Evolutionary conservation across 306 rosid genomes (phyloP).

Genomic region (Mimosa bimucronata): DNA sequence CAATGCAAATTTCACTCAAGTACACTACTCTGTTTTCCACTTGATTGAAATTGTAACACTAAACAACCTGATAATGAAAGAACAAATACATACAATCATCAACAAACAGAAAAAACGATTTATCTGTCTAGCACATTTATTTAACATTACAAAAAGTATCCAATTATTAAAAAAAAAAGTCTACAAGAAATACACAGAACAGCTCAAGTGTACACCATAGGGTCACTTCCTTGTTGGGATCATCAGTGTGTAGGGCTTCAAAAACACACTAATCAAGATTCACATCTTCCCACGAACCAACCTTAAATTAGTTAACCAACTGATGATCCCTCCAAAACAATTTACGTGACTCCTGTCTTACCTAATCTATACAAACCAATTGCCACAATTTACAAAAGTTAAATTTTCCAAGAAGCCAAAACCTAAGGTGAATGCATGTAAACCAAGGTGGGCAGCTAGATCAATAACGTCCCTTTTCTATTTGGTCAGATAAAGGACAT

Average conservation of each 20-base stretch:
- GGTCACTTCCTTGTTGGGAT: neutral
- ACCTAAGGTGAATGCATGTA: neutral
- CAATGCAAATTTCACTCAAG: neutral
- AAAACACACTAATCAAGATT: neutral
- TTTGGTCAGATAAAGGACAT: neutral
- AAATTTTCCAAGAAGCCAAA: neutral
- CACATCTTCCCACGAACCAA: neutral
- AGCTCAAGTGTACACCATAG: neutral
- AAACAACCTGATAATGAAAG: neutral
- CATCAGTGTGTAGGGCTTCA: neutral
- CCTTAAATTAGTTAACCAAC: neutral
- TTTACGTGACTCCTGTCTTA: neutral
- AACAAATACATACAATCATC: neutral
- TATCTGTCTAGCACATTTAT: neutral
- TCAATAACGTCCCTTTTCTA: neutral
- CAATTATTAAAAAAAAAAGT: neutral
- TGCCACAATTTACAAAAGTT: neutral
- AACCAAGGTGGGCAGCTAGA: neutral
- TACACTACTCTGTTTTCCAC: constrained; percentile 7
- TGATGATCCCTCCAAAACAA: neutral
- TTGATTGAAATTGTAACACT: neutral
- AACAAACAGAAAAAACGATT: neutral
- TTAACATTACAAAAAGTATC: neutral
- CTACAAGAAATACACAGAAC: neutral
- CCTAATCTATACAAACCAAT: neutral